Conservation (phyloP, 2,329 filamentous ascomycete genomes). For the Hypoxylon sp. region DNA sequence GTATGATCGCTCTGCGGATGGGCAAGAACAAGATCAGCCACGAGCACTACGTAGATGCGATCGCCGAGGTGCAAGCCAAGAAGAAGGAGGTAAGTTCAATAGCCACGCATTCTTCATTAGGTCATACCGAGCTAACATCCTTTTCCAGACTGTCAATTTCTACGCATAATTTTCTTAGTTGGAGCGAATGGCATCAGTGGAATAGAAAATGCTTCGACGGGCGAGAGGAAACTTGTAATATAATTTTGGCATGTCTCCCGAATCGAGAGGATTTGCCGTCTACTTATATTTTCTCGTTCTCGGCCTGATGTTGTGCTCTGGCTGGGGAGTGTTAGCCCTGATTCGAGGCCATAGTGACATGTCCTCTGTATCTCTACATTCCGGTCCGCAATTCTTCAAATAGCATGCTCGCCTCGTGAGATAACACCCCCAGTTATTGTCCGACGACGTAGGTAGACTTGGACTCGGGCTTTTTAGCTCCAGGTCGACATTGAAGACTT, state of each 20-base stretch:
- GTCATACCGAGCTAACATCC: conserved; percentile 47
- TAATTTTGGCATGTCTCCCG: conserved; percentile 38
- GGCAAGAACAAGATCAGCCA: conserved; percentile 98
- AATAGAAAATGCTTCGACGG: conserved; percentile 48
- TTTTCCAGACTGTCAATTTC: conserved; percentile 67
- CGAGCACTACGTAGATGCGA: conserved; percentile 98
- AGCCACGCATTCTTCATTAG: not conserved
- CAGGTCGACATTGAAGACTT: not conserved
- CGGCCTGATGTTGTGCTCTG: not conserved
- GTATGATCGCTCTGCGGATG: conserved; percentile 96
- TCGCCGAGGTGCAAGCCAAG: conserved; percentile 94
- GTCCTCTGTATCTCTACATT: not conserved
- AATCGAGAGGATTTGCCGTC: conserved; percentile 27
- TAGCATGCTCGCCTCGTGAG: not conserved
- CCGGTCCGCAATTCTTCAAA: not conserved
- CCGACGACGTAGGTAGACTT: not conserved
- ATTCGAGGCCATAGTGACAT: not conserved
- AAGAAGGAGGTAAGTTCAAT: conserved; percentile 83
- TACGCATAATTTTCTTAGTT: conserved; percentile 55
- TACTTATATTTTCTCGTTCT: not conserved
- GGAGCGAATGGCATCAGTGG: conserved; percentile 30
- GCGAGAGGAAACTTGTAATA: conserved; percentile 48
- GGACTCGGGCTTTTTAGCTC: not conserved
- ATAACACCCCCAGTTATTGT: not conserved
- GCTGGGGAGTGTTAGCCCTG: too few species aligned